Percentiles rank a stretch among this genome's conserved stretches.
phyloP scores from a whole-genome alignment of 306 rosid species.

The Morella rubra region DNA sequence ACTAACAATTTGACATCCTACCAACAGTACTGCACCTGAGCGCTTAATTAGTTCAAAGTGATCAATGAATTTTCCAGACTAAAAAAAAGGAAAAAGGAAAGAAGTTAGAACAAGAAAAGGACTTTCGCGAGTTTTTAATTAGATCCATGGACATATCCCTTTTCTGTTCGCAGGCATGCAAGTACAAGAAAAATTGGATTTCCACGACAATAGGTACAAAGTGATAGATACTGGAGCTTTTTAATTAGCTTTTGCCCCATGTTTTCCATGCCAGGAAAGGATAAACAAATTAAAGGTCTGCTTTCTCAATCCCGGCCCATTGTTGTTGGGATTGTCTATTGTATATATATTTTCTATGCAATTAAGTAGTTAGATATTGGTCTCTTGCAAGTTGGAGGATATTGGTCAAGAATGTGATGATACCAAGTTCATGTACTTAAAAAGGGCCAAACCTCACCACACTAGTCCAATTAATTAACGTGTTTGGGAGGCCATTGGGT shows the following conservation, averaged over 20 bases:
- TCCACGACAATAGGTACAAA: background rate
- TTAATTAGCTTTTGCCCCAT: background rate
- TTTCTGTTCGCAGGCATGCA: background rate
- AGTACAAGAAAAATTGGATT: background rate
- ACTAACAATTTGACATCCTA: no score
- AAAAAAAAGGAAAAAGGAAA: no score
- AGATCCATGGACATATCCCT: background rate
- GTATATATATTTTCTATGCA: background rate
- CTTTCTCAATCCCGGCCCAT: background rate
- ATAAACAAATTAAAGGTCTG: background rate
- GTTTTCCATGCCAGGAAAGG: background rate
- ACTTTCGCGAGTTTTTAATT: no score
- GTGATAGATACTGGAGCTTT: background rate
- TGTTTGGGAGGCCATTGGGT: conserved; percentile 18
- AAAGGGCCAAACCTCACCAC: background rate
- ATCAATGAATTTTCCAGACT: no score
- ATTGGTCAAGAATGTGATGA: conserved; percentile 31
- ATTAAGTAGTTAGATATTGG: conserved; percentile 10
- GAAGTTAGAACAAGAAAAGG: no score
- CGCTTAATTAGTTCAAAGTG: no score
- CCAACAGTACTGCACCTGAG: no score
- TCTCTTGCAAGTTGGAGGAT: conserved; percentile 31
- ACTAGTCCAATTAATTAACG: background rate
- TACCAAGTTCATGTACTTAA: conserved; percentile 31
- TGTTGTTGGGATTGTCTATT: background rate